phyloP scores from a whole-genome alignment of 1,284 basidiomycete species.

The Pisolithus thermaeus region DNA sequence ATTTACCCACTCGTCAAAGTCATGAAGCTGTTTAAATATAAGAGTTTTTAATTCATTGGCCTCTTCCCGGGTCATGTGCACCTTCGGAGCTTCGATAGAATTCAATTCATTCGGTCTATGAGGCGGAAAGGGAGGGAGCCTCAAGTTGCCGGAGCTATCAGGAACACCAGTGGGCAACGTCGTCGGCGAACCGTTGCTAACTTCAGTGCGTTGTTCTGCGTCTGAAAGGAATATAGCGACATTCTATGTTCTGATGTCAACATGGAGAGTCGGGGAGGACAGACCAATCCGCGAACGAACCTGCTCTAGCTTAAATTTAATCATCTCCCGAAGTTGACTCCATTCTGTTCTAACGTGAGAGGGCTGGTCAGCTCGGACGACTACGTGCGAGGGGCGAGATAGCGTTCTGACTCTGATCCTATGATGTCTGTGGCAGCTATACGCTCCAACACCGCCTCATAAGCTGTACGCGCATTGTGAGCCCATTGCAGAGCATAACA shows the following conservation, averaged over 20 bases:
- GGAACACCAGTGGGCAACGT: conserved; percentile 15
- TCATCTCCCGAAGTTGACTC: conserved; percentile 62
- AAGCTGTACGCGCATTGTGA: conserved; percentile 36
- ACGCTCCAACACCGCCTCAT: conserved; percentile 57
- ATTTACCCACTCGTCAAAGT: conserved; percentile 65
- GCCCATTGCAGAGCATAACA: conserved; percentile 13
- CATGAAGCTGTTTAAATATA: conserved; percentile 64
- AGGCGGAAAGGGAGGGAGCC: conserved; percentile 75
- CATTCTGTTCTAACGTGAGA: conserved; percentile 59
- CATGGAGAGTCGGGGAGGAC: not conserved
- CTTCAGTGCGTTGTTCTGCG: not conserved
- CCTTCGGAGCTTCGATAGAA: conserved; percentile 50
- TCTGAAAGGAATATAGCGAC: conserved; percentile 50
- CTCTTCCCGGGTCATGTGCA: conserved; percentile 60
- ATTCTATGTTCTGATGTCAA: conserved; percentile 39
- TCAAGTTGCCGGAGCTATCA: conserved; percentile 56
- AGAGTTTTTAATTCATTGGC: conserved; percentile 52
- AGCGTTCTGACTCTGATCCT: conserved; percentile 46
- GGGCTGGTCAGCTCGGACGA: conserved; percentile 10
- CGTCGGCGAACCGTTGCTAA: conserved; percentile 10
- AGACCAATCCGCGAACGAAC: conserved; percentile 32
- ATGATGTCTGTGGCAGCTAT: conserved; percentile 68
- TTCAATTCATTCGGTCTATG: conserved; percentile 45
- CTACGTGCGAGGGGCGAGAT: conserved; percentile 5
- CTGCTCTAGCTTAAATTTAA: conserved; percentile 65